Base-by-base conservation (phyloP, 2,329 filamentous ascomycete species). In the Albophoma yamanashiensis region DNA sequence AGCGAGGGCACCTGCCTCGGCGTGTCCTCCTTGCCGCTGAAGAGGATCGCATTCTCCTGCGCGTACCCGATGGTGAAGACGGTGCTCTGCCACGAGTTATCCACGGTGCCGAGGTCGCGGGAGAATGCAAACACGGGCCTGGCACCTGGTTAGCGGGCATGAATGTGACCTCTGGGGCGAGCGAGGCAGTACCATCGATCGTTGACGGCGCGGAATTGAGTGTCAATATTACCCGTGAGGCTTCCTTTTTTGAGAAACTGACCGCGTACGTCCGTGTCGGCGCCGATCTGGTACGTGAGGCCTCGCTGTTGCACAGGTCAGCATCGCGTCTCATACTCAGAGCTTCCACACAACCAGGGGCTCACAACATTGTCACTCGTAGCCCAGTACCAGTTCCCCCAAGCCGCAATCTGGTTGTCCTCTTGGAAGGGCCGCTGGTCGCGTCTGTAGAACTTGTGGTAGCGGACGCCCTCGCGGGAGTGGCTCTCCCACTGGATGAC, bases 91-190 rank as follows among this genome's bases (percentile, higher is more conserved):
- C 67, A 67, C 38, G 59, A 68, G 15, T 71, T 65, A 2, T 71
- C 66, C 36, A 82, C 75, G 2, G 78, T 69, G 2, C 76, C 77
- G 59, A 90, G 81, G 56, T 85, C 79, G 61, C 86, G 83, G 12
- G 86, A 76, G 67, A 92, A 92, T 0, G 88, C 91, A 73, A 96
- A 95, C 0, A 94, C 89, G 0, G 91, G 91, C 76, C 90, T 68
- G 42, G 38, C 4, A 9, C 14, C 38, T 22, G n/a, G 14, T 61
- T 15, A 63, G 59, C 38, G 22, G 2, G 7, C 34, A 4, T 3
- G 25, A 27, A 20, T 22, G 12, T 14, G 2, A 42, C 22, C 31
- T 27, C 25, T 56, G 43, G 47, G 65, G 25, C 27, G 43, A 25
- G 7, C 61, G 67, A 62, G 25, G 61, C 72, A 73, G 72, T 57